These are phyloP conservation scores for Ascochyta rabiei DNA, from an alignment of 2,329 filamentous ascomycete genomes.

Conservation along the genomic window DNA sequence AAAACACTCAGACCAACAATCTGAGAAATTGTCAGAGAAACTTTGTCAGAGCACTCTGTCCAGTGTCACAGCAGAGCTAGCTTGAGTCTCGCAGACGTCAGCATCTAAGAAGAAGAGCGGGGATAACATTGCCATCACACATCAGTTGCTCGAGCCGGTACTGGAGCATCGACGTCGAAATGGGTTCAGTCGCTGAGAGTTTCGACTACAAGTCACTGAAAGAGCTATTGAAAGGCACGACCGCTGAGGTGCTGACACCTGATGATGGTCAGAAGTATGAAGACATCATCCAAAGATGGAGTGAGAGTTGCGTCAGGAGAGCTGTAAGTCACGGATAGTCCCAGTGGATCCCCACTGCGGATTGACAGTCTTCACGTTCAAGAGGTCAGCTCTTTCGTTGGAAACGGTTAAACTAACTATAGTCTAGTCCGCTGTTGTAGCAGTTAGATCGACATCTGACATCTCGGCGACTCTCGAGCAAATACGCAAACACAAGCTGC, in stretches of 20 bases:
- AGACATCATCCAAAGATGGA: slow-evolving; percentile 25
- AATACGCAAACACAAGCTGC: slow-evolving; percentile 41
- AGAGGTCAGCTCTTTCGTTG: not conserved
- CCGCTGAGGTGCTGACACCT: slow-evolving; percentile 18
- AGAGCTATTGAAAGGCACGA: slow-evolving; percentile 19
- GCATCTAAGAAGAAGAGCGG: not conserved
- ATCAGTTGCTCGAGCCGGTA: not conserved
- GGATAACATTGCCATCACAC: not conserved
- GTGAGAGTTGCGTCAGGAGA: slow-evolving; percentile 19
- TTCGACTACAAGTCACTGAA: slow-evolving; percentile 31
- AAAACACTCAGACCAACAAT: too few relatives aligned
- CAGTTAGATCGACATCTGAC: slow-evolving; percentile 19
- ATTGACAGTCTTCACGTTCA: not conserved
- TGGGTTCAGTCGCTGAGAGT: slow-evolving; percentile 12
- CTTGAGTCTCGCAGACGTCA: not conserved
- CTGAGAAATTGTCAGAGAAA: not conserved
- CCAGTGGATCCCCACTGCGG: not conserved
- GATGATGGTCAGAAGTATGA: slow-evolving; percentile 19
- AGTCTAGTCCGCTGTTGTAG: slow-evolving; percentile 4
- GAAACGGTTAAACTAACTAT: not conserved
- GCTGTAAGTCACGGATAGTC: slow-evolving; percentile 13
- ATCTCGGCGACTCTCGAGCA: slow-evolving; percentile 30
- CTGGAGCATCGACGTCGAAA: not conserved
- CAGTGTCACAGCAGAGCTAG: not conserved
- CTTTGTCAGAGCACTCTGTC: too few relatives aligned